Base-by-base conservation (phyloP, 2,329 filamentous ascomycete species). In the Diplodia sapinea region DNA sequence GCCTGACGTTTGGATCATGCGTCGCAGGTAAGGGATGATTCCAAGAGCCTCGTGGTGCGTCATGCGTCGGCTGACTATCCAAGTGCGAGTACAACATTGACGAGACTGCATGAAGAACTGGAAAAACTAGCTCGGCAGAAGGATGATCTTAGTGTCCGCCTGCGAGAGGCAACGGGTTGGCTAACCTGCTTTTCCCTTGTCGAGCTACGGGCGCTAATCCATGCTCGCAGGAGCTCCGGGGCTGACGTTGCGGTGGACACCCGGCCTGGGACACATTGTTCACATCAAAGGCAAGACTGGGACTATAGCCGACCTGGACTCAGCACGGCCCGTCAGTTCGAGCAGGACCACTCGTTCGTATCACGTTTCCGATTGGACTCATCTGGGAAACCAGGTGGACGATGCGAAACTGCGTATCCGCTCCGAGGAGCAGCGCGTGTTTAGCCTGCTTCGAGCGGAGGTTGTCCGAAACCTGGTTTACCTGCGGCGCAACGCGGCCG, bases 331-430 rank as follows among this genome's bases (percentile, higher is more conserved):
- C 65, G 85, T 98, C 61, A 91, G 89, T 38, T 90, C 92, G 2
- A 94, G 91, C 72, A 95, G 93, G 72, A 90, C 88, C 12, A 97
- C 95, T 0, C 88, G 90, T 38, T 92, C 93, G 1, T 94, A 97
- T 76, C 90, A 97, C 74, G 83, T 93, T 4, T 85, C 91, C 0
- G 89, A 91, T 72, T 99, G 95, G 95, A 93, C 92, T 0, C 81
- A 85, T 13, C 86, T 99, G 1, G 95, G 95, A 29, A 87, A 88
- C 57, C 85, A 85, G 20, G 88, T 98, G 71, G 94, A 97, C 79
- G 89, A 92, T 72, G 84, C 87, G 7, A 92, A 91, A 68, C 82
- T 89, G 59, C 89, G 89, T 51, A 96, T 99, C 74, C 88, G 92
- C 47, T 84, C 86, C 68, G 95, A 97, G 78, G 95, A 99, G 80